phyloP scores from a whole-genome alignment of 2,329 filamentous ascomycete species.

The Fusarium haematococcum region DNA sequence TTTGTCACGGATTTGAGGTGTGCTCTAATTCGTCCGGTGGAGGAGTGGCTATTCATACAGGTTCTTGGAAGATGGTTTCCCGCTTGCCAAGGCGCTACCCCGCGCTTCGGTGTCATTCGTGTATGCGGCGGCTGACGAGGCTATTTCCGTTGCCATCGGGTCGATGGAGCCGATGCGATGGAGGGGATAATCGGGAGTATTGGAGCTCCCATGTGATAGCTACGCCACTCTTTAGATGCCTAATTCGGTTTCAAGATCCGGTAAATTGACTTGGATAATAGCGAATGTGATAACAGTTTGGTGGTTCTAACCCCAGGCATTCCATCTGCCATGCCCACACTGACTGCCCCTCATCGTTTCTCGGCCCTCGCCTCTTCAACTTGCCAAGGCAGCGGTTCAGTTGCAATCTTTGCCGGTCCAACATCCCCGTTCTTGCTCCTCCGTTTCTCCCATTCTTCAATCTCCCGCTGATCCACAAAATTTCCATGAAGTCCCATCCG shows the following conservation, averaged over 20 bases:
- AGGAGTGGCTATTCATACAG: background rate
- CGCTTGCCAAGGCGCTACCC: background rate
- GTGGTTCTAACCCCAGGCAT: background rate
- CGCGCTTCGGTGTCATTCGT: background rate
- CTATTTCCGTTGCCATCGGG: background rate
- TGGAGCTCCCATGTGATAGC: background rate
- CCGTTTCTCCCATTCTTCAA: slow-evolving; percentile 17
- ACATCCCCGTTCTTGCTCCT: background rate
- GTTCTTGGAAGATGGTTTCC: background rate
- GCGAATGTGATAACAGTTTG: background rate
- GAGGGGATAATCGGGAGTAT: background rate
- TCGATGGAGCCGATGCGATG: background rate
- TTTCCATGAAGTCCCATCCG: slow-evolving; percentile 19
- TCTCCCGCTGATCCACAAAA: slow-evolving; percentile 16
- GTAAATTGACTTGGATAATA: background rate
- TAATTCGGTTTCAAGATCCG: background rate
- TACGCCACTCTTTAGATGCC: background rate
- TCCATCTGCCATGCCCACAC: background rate
- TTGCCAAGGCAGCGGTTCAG: background rate
- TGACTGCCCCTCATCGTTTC: background rate
- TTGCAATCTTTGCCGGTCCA: background rate
- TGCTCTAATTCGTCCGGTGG: background rate
- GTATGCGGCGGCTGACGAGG: background rate
- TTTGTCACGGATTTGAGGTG: background rate
- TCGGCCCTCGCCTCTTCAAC: background rate